Base-by-base conservation (phyloP, 371 early-diverging fungal species). In the Mucor lusitanicus region DNA sequence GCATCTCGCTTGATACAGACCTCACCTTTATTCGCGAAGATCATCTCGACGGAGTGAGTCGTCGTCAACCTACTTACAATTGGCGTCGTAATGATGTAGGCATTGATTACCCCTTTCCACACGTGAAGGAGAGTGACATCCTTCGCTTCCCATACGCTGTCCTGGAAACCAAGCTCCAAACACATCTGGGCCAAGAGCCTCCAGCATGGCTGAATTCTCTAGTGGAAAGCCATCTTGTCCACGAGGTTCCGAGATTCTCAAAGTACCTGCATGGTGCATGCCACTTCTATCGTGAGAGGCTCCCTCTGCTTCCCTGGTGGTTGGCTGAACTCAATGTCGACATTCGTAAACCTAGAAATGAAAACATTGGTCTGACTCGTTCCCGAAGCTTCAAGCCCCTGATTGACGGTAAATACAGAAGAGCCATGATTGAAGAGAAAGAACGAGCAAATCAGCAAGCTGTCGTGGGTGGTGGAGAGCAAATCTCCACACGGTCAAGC, bases 21-120 rank as follows among this genome's bases (percentile, higher is more conserved):
- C 81, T 99, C 53, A 89, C 94, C n/a, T 94, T 99, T 88, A 93
- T 98, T 64, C 93, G 96, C 57, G 99, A 98, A 73, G 97, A 97
- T 78, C 90, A 93, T 73, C 86, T 89, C 48, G 92, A 90, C 60
- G 73, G 72, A 13, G 46, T 58, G 72, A 32, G 64, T 6, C 69
- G 66, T 17, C 60, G 63, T 9, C 82, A 96, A 39, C 58, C 59
- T 79, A 90, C 15, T 90, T 78, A 86, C 61, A 90, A 93, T 74
- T 98, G 99, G 99, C 88, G 95, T 60, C 89, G 98, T 42, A 79
- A 77, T 15, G 96, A 97, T 74, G 87, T 92, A 50, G 91, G 91
- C 23, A 89, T 88, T 35, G 90, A 92, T 64, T 90, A 89, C 74
- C 97, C 97, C 5, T 98, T 97, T 79, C 77, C 85, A 59, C 83